Evolutionary conservation across 1,284 basidiomycete species (phyloP).

Genomic region (Tetrapyrgos nigripes): DNA sequence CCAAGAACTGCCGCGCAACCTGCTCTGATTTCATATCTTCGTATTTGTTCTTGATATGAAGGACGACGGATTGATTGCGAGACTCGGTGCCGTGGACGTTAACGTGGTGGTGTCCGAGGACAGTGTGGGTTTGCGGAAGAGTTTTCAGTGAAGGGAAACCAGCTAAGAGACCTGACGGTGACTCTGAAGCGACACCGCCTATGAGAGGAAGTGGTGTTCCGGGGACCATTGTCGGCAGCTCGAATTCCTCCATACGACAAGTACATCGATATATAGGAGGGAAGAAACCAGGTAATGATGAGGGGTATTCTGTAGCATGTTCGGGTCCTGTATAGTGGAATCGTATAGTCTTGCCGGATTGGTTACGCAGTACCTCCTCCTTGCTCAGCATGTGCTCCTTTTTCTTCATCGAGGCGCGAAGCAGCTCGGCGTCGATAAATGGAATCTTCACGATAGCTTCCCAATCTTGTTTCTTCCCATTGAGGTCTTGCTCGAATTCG

Average conservation of each 20-base stretch:
- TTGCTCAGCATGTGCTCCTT: constrained; percentile 79
- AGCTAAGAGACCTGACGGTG: constrained; percentile 62
- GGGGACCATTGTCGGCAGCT: constrained; percentile 83
- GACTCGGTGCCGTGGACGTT: constrained; percentile 94
- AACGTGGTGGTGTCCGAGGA: constrained; percentile 87
- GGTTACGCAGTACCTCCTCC: constrained; percentile 84
- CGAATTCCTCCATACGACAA: constrained; percentile 82
- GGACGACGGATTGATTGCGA: constrained; percentile 91
- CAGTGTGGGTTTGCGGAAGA: constrained; percentile 74
- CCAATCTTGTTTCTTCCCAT: constrained; percentile 99
- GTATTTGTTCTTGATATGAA: constrained; percentile 82
- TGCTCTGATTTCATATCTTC: constrained; percentile 47
- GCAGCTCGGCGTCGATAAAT: constrained; percentile 85
- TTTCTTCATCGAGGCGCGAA: constrained; percentile 85
- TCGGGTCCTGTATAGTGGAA: constrained; percentile 77
- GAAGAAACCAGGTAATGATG: constrained; percentile 94
- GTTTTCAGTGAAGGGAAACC: constrained; percentile 97
- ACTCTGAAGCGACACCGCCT: constrained; percentile 73
- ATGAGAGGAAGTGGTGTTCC: constrained; percentile 77
- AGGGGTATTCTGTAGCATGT: constrained; percentile 74
- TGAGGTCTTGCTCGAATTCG: constrained; percentile 93
- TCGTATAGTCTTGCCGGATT: constrained; percentile 79
- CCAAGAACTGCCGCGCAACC: constrained; percentile 70
- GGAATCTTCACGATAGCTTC: constrained; percentile 99
- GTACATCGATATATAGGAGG: constrained; percentile 87